phyloP scores from a whole-genome alignment of 805 yeast species.

The Limtongia smithiae region DNA sequence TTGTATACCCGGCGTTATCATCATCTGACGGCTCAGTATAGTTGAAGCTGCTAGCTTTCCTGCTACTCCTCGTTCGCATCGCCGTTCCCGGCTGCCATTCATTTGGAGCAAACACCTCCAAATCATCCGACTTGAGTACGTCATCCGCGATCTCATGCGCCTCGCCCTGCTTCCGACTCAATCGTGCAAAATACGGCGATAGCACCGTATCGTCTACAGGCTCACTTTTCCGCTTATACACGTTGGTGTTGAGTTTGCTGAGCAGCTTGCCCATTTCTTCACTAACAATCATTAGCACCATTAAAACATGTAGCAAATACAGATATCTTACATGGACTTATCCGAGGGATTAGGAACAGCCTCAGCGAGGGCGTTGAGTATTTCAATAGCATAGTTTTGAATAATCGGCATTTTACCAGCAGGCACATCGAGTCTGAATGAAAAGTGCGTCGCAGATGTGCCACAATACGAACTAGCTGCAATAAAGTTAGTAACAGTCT shows the following conservation, averaged over 20 bases:
- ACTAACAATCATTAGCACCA: background rate
- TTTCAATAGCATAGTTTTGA: slow-evolving; percentile 3
- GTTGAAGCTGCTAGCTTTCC: too few relatives aligned
- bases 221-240: background rate
- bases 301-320: background rate
- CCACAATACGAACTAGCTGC: slow-evolving; percentile 5
- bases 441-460: slow-evolving; percentile 11
- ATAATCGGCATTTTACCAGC: background rate
- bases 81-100: background rate
- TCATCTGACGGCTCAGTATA: too few relatives aligned
- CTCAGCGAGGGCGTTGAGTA: slow-evolving; percentile 2
- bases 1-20: too few relatives aligned
- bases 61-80: background rate
- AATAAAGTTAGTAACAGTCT: background rate
- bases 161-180: background rate
- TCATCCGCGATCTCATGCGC: background rate
- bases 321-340: too few relatives aligned
- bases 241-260: too few relatives aligned
- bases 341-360: background rate
- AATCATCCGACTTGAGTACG: background rate
- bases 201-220: background rate
- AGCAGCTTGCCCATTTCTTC: background rate
- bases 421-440: slow-evolving; percentile 7
- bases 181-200: background rate
- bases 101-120: slow-evolving; percentile 1